Evolutionary conservation across 176 grass and related monocot genomes (phyloP), one percentile per base, ranked within the genome.

Genomic region (Cocos nucifera): DNA sequence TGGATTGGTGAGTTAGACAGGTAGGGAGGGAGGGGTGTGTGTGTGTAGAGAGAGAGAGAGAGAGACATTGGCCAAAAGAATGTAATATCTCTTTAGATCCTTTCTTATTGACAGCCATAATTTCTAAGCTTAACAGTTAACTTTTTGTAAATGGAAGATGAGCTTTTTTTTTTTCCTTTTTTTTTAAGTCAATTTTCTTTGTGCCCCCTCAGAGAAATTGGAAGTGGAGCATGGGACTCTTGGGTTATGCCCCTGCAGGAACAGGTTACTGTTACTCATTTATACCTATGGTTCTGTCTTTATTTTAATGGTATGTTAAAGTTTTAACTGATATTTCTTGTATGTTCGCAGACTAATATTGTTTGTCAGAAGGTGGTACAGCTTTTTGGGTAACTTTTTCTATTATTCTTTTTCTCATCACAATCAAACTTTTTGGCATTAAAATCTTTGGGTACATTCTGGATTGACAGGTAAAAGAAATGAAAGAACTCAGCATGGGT

Each of bases 161-260:
- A 30, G 3, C 22, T 25, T 21, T 56, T 55, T 25, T 4, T 25
- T 25, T 25, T 28, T 28, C 30, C 16, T 61, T 57, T 27, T 21
- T 21, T 21, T 21, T 21, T 21, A 21, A 48, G 12, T 51, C 17
- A 21, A 29, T 22, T 30, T 53, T 17, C 26, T 28, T 17, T 70
- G n/a, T 79, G 49, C 61, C 8, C 27, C 30, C 16, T 56, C 69
- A 95, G 91, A 50, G 83, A 90, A 85, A 87, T 96, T 65, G 91
- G 86, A 74, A 69, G 65, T 75, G 91, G 91, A 75, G 20, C 58
- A 58, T 76, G 71, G 77, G 79, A 85, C 64, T 96, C 91, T 59
- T 96, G 91, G 91, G 54, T 96, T 60, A 82, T 80, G 86, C 86
- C 91, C 60, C 91, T 96, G 69, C 69, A 73, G 64, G 75, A 87